Conservation (phyloP, 805 yeast species). For the Hanseniaspora clermontiae region DNA sequence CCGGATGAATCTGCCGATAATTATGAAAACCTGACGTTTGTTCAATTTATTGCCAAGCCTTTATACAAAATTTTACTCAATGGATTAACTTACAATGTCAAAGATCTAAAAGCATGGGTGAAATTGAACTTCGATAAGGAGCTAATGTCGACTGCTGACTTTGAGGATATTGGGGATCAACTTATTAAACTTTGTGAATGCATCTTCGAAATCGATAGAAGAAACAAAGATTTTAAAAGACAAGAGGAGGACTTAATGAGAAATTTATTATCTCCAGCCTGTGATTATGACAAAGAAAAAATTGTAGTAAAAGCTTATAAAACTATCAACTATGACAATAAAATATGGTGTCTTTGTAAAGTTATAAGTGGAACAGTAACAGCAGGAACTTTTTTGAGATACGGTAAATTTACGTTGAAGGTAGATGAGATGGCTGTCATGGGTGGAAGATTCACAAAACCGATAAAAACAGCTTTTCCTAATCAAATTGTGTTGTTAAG, state of each 20-base stretch:
- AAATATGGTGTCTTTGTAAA: conserved; percentile 44
- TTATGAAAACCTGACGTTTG: conserved; percentile 36
- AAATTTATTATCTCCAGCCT: conserved; percentile 33
- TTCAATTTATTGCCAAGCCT: conserved; percentile 60
- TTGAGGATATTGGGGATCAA: conserved; percentile 34
- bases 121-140: conserved; percentile 36
- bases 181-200: conserved; percentile 40
- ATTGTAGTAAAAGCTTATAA: conserved; percentile 35
- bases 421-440: conserved; percentile 20
- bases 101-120: conserved; percentile 34
- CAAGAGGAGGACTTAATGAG: neutral
- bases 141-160: conserved; percentile 19
- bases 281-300: neutral
- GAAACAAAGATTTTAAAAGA: neutral
- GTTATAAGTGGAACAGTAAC: conserved; percentile 48
- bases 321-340: conserved; percentile 44
- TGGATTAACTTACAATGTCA: conserved; percentile 41
- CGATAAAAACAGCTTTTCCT: conserved; percentile 39
- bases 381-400: conserved; percentile 27
- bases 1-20: conserved; percentile 21
- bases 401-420: neutral
- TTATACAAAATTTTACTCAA: conserved; percentile 60
- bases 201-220: conserved; percentile 38
- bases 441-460: conserved; percentile 58
- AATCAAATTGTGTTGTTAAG: conserved; percentile 61